A percentile compares a stretch with the other conserved stretches of the same genome.
Evolutionary conservation across 768 basidiomycete genomes (phyloP).

Genomic region (Phanerodontia chrysosporium): DNA sequence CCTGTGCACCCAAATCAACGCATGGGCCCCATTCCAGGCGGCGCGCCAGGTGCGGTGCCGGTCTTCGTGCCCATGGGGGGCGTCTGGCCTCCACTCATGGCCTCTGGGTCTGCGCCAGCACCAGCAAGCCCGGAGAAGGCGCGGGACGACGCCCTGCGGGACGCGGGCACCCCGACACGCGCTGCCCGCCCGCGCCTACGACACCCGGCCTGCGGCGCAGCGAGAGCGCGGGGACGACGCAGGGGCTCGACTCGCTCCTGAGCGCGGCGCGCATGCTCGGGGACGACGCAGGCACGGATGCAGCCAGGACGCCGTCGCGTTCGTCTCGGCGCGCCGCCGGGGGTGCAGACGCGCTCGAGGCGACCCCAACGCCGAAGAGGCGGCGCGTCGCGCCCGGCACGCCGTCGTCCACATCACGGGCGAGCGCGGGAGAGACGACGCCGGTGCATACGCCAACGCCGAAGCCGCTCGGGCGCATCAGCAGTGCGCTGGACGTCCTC

Average conservation of each 20-base stretch:
- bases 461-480: slow-evolving; percentile 30
- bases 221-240: not conserved
- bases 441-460: too few relatives aligned
- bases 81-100: not conserved
- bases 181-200: not conserved
- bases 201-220: not conserved
- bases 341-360: not conserved
- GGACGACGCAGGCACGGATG: slow-evolving; percentile 18
- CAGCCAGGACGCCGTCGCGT: not conserved
- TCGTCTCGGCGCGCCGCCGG: too few relatives aligned
- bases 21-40: not conserved
- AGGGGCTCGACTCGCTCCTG: slow-evolving; percentile 48
- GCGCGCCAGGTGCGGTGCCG: not conserved
- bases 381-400: not conserved
- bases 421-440: not conserved
- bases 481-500: slow-evolving; percentile 60
- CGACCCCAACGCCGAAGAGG: slow-evolving; percentile 2
- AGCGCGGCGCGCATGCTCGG: slow-evolving; percentile 60
- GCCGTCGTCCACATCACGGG: not conserved
- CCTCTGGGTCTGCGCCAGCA: not conserved
- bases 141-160: not conserved
- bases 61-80: not conserved
- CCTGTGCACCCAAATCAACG: not conserved
- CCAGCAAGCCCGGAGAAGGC: not conserved
- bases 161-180: not conserved